Base-by-base conservation (phyloP, 208 protist species). In the Wallacemonas sp. region DNA sequence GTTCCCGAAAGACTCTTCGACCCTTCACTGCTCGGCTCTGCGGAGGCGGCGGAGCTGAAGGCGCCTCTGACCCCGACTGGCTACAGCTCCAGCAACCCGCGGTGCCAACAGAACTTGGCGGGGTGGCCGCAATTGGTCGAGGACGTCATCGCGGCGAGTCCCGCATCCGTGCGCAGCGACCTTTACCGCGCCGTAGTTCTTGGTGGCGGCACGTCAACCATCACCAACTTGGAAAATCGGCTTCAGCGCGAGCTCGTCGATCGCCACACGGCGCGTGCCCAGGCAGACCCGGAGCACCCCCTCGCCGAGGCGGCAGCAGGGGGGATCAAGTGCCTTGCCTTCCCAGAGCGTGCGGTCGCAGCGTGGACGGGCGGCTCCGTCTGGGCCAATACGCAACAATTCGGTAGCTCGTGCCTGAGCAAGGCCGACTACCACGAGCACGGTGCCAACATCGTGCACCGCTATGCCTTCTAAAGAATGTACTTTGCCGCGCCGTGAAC, bases 181-280 rank as follows among this genome's bases (percentile, higher is more conserved):
- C 72, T 99, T 0, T 98, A 93, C 68, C 53, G 54, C 2, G 98
- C 94, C 62, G 87, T 99, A 36, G 86, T 99, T 15, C 78, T 99
- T 2, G 95, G 93, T 36, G 97, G 97, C 38, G 98, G 98, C 17
- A 96, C 84, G 19, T 98, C 95, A n/a, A 77, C 94, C 58, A 60
- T 97, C 28, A 58, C 61, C 11, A 79, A 83, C 22, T 63, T 93
- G 15, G 87, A 94, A 49, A 67, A 94, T 39, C 86, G 91, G 2
- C 54, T 97, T 38, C 88, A 92, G 65, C 77, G 67, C 8, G 90
- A 96, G 31, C 72, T 97, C 44, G 75, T 51, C 28, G 28, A 31
- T 41, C 68, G 46, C 30, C 49, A 53, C 27, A 34, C 38, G 14
- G 31, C 0, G 15, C 38, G 44, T 27, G 33, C 22, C 47, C 51